These are phyloP conservation scores for Thermoascus crustaceus DNA, from an alignment of 2,329 filamentous ascomycete species.

Conservation along the genomic window DNA sequence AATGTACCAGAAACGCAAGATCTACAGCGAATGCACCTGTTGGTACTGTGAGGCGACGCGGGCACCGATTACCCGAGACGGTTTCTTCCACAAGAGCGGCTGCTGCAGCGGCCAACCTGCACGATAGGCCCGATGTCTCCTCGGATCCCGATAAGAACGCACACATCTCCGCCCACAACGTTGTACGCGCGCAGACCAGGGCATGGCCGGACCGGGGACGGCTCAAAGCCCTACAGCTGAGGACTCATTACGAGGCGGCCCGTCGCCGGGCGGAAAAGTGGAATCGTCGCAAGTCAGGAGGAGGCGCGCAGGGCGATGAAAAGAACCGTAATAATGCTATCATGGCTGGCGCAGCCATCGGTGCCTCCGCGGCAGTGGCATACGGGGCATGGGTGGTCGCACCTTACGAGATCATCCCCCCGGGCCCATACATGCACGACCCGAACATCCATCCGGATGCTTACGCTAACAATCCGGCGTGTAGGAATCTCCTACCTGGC, in stretches of 20 bases:
- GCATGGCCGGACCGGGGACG: constrained; percentile 17
- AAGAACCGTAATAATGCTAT: no score
- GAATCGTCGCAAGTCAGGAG: neutral
- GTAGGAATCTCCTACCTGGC: constrained; percentile 34
- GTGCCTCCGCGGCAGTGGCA: no score
- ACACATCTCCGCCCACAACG: constrained; percentile 68
- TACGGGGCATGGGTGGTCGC: no score
- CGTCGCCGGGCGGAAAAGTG: constrained; percentile 27
- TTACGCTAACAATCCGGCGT: constrained; percentile 39
- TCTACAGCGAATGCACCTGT: constrained; percentile 71
- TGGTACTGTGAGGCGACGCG: constrained; percentile 76
- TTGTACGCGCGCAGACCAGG: constrained; percentile 38
- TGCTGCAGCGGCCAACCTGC: constrained; percentile 40
- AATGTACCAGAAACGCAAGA: constrained; percentile 58
- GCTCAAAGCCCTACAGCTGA: constrained; percentile 36
- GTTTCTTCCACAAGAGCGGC: constrained; percentile 44
- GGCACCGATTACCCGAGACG: constrained; percentile 44
- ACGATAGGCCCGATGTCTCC: constrained; percentile 36
- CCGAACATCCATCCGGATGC: constrained; percentile 32
- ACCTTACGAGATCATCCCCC: no score
- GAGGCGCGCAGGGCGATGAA: no score
- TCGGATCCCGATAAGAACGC: constrained; percentile 48
- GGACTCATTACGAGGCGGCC: constrained; percentile 46
- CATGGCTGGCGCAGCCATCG: no score
- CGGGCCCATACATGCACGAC: constrained; percentile 41